These are phyloP conservation scores for Nakaseomyces nivariensis DNA, from an alignment of 1,139 yeast species.

Conservation along the genomic window DNA sequence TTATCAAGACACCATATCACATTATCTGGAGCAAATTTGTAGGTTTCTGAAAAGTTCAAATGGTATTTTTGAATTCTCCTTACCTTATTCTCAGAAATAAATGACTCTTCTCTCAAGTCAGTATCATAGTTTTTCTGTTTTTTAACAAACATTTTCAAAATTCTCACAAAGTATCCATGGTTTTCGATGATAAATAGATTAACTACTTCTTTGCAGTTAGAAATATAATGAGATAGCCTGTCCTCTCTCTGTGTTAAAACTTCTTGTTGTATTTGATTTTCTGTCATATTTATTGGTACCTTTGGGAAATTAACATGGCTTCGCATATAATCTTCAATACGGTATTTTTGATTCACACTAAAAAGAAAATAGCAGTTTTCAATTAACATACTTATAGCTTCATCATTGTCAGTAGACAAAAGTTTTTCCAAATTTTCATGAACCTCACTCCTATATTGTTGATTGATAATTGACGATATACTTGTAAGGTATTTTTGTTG, in stretches of 20 bases:
- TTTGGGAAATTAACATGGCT: not conserved
- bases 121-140: not conserved
- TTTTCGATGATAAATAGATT: not conserved
- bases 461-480: not conserved
- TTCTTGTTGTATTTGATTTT: not conserved
- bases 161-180: not conserved
- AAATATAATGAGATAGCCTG: not conserved
- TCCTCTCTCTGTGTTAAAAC: conserved; percentile 15
- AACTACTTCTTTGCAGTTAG: not conserved
- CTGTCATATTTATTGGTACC: not conserved
- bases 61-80: not conserved
- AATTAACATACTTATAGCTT: not conserved
- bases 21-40: conserved; percentile 11
- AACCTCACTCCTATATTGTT: not conserved
- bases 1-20: not conserved
- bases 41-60: not conserved
- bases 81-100: not conserved
- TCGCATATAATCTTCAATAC: not conserved
- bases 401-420: not conserved
- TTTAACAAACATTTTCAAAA: not conserved
- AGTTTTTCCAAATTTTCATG: not conserved
- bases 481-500: not conserved
- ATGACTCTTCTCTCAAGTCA: not conserved
- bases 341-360: conserved; percentile 2
- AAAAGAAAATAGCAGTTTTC: conserved; percentile 1